Percentiles rank a stretch among this genome's conserved stretches.
Evolutionary conservation across 495 filamentous ascomycete genomes (phyloP).

Genomic region (Oleoguttula mirabilis): DNA sequence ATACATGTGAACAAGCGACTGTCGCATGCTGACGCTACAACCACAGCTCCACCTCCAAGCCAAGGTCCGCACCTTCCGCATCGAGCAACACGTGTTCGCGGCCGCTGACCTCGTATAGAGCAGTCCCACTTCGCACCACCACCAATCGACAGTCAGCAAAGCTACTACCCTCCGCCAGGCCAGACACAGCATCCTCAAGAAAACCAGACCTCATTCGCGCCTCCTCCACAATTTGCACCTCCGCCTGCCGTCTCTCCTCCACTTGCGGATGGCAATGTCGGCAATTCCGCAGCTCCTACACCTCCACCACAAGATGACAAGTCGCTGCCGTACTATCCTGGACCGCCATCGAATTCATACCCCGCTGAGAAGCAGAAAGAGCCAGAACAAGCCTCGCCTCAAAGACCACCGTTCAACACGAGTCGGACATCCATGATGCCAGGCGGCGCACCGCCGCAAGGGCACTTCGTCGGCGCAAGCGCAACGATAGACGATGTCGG

Average conservation of each 20-base stretch:
- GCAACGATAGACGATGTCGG: constrained; percentile 68
- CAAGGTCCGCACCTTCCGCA: no score
- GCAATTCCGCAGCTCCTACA: constrained; percentile 3
- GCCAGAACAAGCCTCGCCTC: constrained; percentile 5
- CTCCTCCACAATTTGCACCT: constrained; percentile 29
- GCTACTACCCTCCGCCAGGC: constrained; percentile 32
- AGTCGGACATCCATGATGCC: constrained; percentile 21
- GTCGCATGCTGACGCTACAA: no score
- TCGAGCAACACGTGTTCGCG: no score
- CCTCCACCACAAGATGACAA: constrained; percentile 10
- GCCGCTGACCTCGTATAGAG: no score
- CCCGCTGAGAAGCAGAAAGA: constrained; percentile 13
- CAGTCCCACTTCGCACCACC: no score
- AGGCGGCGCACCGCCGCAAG: constrained; percentile 38
- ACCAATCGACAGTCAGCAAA: constrained; percentile 29
- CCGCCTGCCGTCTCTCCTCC: constrained; percentile 20
- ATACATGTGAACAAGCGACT: no score
- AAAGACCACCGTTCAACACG: constrained; percentile 13
- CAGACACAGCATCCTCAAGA: constrained; percentile 14
- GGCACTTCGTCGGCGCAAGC: constrained; percentile 47
- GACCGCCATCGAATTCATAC: constrained; percentile 6
- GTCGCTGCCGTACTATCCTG: constrained; percentile 15
- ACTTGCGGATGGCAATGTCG: constrained; percentile 19
- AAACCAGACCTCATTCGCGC: constrained; percentile 22
- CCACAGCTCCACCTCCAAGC: constrained; percentile 23